These are phyloP conservation scores for Antrodiella citrinella DNA, from an alignment of 768 basidiomycete species.

Conservation along the genomic window DNA sequence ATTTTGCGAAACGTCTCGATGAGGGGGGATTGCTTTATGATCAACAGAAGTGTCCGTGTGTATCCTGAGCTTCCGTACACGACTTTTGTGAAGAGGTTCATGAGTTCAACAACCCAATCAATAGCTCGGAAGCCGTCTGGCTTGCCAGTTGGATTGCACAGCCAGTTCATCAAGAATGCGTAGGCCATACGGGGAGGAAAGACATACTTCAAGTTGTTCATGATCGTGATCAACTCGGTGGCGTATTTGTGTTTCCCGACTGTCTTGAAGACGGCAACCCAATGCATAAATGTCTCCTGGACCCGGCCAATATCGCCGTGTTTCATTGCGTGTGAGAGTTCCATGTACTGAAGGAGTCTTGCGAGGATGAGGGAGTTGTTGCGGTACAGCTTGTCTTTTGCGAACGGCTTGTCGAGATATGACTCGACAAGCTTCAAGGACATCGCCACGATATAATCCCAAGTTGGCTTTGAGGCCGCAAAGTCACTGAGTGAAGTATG, in stretches of 20 bases:
- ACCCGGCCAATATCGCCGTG: slow-evolving; percentile 14
- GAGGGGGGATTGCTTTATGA: too few species aligned
- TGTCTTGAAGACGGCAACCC: slow-evolving; percentile 7
- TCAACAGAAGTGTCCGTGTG: too few species aligned
- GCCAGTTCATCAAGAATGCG: too few species aligned
- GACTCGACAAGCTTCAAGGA: neutral
- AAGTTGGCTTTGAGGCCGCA: neutral
- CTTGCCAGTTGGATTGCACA: too few species aligned
- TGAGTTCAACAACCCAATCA: too few species aligned
- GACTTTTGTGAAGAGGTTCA: too few species aligned
- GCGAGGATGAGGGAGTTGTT: slow-evolving; percentile 22
- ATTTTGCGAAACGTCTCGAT: too few species aligned
- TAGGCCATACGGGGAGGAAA: slow-evolving; percentile 5
- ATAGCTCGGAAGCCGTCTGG: too few species aligned
- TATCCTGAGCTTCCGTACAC: too few species aligned
- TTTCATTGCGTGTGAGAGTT: slow-evolving; percentile 22
- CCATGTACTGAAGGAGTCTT: slow-evolving; percentile 30
- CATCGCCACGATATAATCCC: neutral
- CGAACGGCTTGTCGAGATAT: slow-evolving; percentile 22
- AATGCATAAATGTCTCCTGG: slow-evolving; percentile 4
- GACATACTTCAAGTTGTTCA: slow-evolving; percentile 3
- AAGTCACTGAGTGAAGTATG: neutral
- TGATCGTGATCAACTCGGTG: slow-evolving; percentile 2
- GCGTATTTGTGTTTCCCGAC: slow-evolving; percentile 14
- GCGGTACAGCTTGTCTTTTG: slow-evolving; percentile 12